Percentiles rank a stretch among this genome's conserved stretches.
Evolutionary conservation across 345 rosid genomes (phyloP).

Genomic region (Draba incana): DNA sequence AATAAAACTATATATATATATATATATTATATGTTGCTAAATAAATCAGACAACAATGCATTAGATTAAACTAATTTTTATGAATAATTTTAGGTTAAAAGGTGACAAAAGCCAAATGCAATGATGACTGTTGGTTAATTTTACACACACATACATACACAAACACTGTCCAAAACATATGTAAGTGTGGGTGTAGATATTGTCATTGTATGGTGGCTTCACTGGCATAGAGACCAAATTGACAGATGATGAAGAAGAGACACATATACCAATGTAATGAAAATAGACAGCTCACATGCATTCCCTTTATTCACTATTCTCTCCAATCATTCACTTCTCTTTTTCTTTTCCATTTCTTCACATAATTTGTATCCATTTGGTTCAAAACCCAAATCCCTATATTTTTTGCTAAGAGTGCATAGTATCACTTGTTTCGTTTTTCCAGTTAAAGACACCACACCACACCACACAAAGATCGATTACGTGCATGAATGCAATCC

Average conservation of each 20-base stretch:
- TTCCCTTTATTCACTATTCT: slow-evolving; percentile 31
- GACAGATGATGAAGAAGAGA: slow-evolving; percentile 38
- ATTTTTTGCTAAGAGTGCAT: slow-evolving; percentile 6
- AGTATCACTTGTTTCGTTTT: not conserved
- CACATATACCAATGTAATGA: slow-evolving; percentile 38
- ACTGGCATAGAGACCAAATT: slow-evolving; percentile 42
- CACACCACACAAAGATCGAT: not conserved
- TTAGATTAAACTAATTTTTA: slow-evolving; percentile 28
- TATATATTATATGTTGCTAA: too few relatives aligned
- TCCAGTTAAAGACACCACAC: not conserved
- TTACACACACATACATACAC: not conserved
- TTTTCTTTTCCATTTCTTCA: slow-evolving; percentile 31
- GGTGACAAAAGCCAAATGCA: slow-evolving; percentile 43
- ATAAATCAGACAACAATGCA: slow-evolving; percentile 2
- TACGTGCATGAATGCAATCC: slow-evolving; percentile 16
- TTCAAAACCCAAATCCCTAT: slow-evolving; percentile 12
- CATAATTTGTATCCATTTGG: not conserved
- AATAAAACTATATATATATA: too few relatives aligned
- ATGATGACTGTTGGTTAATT: slow-evolving; percentile 12
- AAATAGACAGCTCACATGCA: slow-evolving; percentile 71
- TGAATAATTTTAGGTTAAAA: slow-evolving; percentile 4
- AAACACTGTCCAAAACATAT: slow-evolving; percentile 22
- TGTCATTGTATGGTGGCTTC: slow-evolving; percentile 41
- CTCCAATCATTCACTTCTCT: slow-evolving; percentile 43
- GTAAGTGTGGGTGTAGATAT: slow-evolving; percentile 5